Evolutionary conservation across 176 grass and related monocot species (phyloP).

Genomic region (Tillandsia leiboldiana): DNA sequence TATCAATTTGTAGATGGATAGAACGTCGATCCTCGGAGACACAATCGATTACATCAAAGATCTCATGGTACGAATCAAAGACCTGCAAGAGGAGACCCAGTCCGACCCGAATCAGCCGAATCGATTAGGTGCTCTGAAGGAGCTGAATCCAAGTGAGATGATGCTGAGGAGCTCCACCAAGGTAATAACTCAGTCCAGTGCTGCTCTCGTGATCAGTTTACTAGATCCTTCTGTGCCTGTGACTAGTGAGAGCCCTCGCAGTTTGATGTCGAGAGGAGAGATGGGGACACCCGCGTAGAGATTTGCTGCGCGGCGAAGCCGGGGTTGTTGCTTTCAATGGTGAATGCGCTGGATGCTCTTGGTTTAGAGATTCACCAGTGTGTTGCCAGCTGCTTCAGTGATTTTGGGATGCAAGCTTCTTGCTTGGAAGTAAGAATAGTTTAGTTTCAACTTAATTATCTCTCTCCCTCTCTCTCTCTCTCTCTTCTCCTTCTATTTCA

Average conservation of each 20-base stretch:
- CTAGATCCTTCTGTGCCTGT: neutral
- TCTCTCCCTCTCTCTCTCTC: neutral
- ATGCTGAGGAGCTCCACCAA: slow-evolving; percentile 50
- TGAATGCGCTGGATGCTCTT: slow-evolving; percentile 45
- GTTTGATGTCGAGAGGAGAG: slow-evolving; percentile 60
- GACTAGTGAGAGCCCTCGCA: neutral
- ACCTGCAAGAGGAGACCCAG: slow-evolving; percentile 34
- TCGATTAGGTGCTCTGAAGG: slow-evolving; percentile 31
- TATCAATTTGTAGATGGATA: slow-evolving; percentile 44
- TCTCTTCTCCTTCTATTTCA: neutral
- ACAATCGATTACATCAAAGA: slow-evolving; percentile 86
- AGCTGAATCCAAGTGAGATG: slow-evolving; percentile 33
- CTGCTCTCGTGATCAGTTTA: neutral
- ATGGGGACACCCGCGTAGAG: slow-evolving; percentile 49
- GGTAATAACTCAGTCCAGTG: slow-evolving; percentile 19
- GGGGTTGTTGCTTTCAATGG: slow-evolving; percentile 42
- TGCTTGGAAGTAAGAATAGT: slow-evolving; percentile 43
- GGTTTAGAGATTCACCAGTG: slow-evolving; percentile 73
- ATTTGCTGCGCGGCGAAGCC: slow-evolving; percentile 60
- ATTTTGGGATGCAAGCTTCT: slow-evolving; percentile 71
- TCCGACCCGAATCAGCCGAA: slow-evolving; percentile 22
- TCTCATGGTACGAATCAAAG: slow-evolving; percentile 55
- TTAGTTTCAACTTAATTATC: neutral
- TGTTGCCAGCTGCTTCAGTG: slow-evolving; percentile 65
- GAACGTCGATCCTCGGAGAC: slow-evolving; percentile 73